Evolutionary conservation across 75 land plant genomes (phyloP).

Genomic region (Sequoia sempervirens): DNA sequence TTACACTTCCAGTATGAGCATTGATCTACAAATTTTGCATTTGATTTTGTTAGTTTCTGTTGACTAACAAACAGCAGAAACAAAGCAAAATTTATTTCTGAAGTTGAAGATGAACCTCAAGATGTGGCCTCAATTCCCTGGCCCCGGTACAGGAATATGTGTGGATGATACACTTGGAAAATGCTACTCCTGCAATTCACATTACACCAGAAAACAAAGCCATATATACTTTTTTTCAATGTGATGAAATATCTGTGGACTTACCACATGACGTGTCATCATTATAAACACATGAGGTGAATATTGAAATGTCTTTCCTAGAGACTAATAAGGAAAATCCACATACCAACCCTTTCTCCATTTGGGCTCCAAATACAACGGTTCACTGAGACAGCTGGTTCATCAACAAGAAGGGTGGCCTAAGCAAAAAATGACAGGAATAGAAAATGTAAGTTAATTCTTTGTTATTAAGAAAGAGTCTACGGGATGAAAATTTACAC

Average conservation of each 20-base stretch:
- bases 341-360: conserved; percentile 17
- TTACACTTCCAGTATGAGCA: conserved; percentile 22
- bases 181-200: conserved; percentile 61
- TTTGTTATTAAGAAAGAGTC: not conserved
- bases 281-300: not conserved
- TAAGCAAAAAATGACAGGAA: not conserved
- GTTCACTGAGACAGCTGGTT: conserved; percentile 16
- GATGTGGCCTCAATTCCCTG: conserved; percentile 43
- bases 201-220: not conserved
- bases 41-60: too few relatives aligned
- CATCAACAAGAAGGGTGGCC: conserved; percentile 14
- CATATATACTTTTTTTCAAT: not conserved
- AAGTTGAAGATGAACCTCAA: conserved; percentile 41
- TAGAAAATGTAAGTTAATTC: not conserved
- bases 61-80: not conserved
- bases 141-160: conserved; percentile 50
- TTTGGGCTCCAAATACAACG: conserved; percentile 21
- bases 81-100: not conserved
- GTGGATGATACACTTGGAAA: conserved; percentile 73
- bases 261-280: not conserved
- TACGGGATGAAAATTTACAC: too few relatives aligned
- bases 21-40: conserved; percentile 1
- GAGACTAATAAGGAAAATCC: not conserved
- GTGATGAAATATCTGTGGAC: not conserved
- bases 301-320: not conserved